Conservation (phyloP, 495 filamentous ascomycete species). For the Apiosordaria backusii region DNA sequence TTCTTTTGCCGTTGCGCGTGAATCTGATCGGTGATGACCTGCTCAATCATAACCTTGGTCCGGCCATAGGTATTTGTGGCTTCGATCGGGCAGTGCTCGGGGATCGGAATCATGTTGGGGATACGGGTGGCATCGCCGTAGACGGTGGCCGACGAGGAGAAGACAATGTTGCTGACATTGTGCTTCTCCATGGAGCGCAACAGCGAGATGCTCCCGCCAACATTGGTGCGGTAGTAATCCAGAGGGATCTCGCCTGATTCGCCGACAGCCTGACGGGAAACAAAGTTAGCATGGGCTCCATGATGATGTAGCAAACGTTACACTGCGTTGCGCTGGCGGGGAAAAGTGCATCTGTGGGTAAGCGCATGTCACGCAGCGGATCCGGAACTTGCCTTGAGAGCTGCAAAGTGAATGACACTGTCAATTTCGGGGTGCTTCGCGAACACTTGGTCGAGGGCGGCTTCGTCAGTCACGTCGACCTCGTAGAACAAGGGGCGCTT, state of each 20-base stretch:
- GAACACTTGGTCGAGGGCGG: constrained; percentile 82
- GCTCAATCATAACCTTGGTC: constrained; percentile 90
- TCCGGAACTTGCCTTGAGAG: constrained; percentile 71
- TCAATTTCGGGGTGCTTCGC: constrained; percentile 86
- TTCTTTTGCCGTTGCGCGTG: constrained; percentile 80
- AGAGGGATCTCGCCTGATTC: constrained; percentile 93
- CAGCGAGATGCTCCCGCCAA: constrained; percentile 86
- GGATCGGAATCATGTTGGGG: constrained; percentile 97
- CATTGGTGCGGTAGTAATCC: constrained; percentile 97
- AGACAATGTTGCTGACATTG: constrained; percentile 94
- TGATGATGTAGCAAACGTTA: constrained; percentile 1
- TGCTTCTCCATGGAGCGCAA: constrained; percentile 82
- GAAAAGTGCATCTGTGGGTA: constrained; percentile 1
- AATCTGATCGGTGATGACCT: constrained; percentile 84
- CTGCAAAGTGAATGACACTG: constrained; percentile 97
- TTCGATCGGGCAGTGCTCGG: constrained; percentile 90
- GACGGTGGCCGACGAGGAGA: constrained; percentile 93
- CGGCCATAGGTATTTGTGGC: constrained; percentile 97
- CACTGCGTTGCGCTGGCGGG: constrained; percentile 5
- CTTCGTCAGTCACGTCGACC: constrained; percentile 82
- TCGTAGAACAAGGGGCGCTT: constrained; percentile 84
- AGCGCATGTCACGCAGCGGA: not conserved
- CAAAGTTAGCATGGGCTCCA: constrained; percentile 4
- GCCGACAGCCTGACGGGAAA: constrained; percentile 70
- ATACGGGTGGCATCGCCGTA: constrained; percentile 97